Evolutionary conservation across 2,329 filamentous ascomycete genomes (phyloP).

Genomic region (Capronia epimyces): DNA sequence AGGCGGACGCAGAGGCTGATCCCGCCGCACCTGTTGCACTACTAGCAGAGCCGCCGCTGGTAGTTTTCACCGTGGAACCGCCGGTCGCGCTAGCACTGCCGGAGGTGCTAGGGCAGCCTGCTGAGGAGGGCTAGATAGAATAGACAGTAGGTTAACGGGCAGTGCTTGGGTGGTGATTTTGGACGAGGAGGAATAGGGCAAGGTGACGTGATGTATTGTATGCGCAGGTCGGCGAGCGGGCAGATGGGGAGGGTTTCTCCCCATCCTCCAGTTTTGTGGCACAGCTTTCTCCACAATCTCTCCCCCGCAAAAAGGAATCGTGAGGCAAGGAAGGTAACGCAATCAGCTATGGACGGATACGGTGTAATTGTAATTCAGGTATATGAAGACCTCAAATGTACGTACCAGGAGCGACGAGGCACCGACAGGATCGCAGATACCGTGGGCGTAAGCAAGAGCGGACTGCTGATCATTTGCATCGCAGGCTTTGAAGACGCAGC

Average conservation of each 20-base stretch:
- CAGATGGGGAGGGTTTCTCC: too few relatives aligned
- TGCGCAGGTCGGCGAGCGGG: too few relatives aligned
- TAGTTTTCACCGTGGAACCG: conserved; percentile 13
- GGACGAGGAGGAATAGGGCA: too few relatives aligned
- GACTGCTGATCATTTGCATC: conserved; percentile 38
- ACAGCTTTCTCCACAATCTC: too few relatives aligned
- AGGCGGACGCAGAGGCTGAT: conserved; percentile 8
- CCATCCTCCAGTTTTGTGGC: too few relatives aligned
- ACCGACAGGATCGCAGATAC: conserved; percentile 38
- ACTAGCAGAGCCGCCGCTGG: conserved; percentile 20
- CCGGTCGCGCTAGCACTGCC: conserved; percentile 15
- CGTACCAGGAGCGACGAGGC: conserved; percentile 33
- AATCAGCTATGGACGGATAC: too few relatives aligned
- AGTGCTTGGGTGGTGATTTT: conserved; percentile 14
- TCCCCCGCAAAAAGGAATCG: too few relatives aligned
- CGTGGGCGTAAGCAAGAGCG: conserved; percentile 29
- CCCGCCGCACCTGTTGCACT: conserved; percentile 17
- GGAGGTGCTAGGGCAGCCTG: conserved; percentile 14
- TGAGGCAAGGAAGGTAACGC: neutral
- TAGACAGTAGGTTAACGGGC: neutral
- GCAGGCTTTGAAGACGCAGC: conserved; percentile 48
- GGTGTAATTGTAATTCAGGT: neutral
- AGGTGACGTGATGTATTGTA: too few relatives aligned
- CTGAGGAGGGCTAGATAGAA: conserved; percentile 13
- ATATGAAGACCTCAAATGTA: neutral